Conservation (phyloP, 768 basidiomycete genomes). For the Russula earlei region DNA sequence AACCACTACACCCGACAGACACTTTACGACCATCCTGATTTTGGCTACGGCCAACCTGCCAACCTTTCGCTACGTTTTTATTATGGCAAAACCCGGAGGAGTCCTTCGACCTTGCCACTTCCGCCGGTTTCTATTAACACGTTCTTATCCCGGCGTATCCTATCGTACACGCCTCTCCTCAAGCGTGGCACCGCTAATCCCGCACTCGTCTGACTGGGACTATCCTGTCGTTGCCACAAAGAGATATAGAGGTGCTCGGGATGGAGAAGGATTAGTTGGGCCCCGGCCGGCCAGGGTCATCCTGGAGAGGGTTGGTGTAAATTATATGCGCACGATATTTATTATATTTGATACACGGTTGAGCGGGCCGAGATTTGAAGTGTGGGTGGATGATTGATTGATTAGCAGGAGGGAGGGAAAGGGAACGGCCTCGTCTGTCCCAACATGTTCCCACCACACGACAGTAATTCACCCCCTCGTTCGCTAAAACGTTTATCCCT, state of each 20-base stretch:
- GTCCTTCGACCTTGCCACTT: background rate
- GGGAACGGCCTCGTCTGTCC: too few relatives aligned
- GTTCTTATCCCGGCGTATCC: background rate
- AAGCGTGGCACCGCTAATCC: background rate
- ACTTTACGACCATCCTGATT: constrained; percentile 7
- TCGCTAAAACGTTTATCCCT: background rate
- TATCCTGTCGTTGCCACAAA: background rate
- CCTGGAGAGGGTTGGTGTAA: background rate
- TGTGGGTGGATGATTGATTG: too few relatives aligned
- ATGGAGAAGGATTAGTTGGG: background rate
- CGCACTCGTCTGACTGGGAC: background rate
- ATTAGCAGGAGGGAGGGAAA: too few relatives aligned
- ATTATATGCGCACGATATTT: constrained; percentile 11
- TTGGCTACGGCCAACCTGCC: background rate
- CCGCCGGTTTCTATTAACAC: constrained; percentile 4
- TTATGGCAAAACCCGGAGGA: background rate
- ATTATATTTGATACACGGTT: background rate
- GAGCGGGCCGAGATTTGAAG: constrained; percentile 3
- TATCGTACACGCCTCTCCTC: background rate
- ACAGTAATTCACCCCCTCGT: constrained; percentile 40
- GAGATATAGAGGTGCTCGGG: background rate
- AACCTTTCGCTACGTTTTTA: background rate
- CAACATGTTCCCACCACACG: constrained; percentile 48
- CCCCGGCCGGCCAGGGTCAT: constrained; percentile 3
- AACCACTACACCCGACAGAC: constrained; percentile 8